Evolutionary conservation across 768 basidiomycete genomes (phyloP), one percentile per base, ranked within the genome.

Genomic region (Auriscalpium microsporum): DNA sequence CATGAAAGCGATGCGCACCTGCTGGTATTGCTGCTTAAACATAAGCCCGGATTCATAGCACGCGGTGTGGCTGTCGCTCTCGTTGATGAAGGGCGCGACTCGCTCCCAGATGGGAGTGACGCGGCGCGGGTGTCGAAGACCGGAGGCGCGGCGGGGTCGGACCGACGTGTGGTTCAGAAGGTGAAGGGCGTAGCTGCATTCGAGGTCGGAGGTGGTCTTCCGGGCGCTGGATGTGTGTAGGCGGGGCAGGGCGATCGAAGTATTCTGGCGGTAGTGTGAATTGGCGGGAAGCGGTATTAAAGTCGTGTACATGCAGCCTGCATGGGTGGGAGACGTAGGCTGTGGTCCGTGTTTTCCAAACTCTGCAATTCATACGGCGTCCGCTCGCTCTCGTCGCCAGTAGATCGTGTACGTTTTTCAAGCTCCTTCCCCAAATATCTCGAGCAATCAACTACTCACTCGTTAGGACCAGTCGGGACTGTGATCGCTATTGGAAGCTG

Each of bases 1-100:
- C 8, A 17, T 8, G 35, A 8, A 16, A 37, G 28, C n/a, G 33
- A 17, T 9, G 36, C 56, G 50, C 55, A 81, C 80, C 76, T 90
- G 86, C 19, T 90, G 75, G 65, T 89, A 90, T 63, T 85, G 84
- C 58, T 90, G 81, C 61, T 90, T 87, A 62, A 90, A 90, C 11
- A 91, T 78, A 10, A 91, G 71, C 0, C 82, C 79, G 55, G 87
- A 86, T 0, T 77, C 82, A 54, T 82, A 74, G n/a, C 89, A 71
- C 2, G 78, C 76, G 0, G 82, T 83, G 4, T 37, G 75, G 48
- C 75, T 73, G 57, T 83, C 81, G 8, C 65, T 68, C 0, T 73
- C 35, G 38, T 80, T 76, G n/a, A 78, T 71, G 10, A 53, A 49
- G 5, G 85, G 75, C 17, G 78, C 69, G 36, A 81, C 3, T 84